Evolutionary conservation across 495 filamentous ascomycete genomes (phyloP).

Genomic region (Annulohypoxylon stygium): DNA sequence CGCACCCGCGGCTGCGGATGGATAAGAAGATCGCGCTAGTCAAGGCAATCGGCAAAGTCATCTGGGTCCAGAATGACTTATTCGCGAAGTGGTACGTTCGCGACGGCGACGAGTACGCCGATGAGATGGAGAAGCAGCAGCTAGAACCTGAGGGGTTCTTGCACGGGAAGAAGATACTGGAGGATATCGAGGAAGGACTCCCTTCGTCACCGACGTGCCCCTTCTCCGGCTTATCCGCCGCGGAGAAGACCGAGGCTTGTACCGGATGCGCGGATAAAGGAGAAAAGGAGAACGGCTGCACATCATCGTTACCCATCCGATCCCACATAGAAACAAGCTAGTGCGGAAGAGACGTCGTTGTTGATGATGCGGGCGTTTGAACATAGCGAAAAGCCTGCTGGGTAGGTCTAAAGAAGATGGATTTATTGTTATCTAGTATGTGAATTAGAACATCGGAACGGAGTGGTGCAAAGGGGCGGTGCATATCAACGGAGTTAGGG

Average conservation of each 20-base stretch:
- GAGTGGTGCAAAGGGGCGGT: not conserved
- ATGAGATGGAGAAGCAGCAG: slow-evolving; percentile 68
- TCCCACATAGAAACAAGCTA: slow-evolving; percentile 34
- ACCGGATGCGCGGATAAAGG: slow-evolving; percentile 34
- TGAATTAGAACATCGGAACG: not conserved
- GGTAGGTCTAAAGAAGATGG: not conserved
- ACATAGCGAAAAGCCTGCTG: not conserved
- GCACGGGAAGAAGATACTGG: slow-evolving; percentile 59
- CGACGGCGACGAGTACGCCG: slow-evolving; percentile 77
- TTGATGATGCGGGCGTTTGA: not conserved
- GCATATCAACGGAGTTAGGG: not conserved
- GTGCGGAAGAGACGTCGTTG: not conserved
- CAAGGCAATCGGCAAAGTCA: slow-evolving; percentile 70
- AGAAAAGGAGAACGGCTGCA: slow-evolving; percentile 34
- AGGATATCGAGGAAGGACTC: slow-evolving; percentile 48
- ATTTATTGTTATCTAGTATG: not conserved
- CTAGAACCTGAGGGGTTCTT: slow-evolving; percentile 73
- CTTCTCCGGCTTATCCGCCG: slow-evolving; percentile 41
- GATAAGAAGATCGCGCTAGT: slow-evolving; percentile 75
- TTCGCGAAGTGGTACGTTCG: slow-evolving; percentile 81
- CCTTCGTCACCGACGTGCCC: slow-evolving; percentile 40
- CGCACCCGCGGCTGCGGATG: slow-evolving; percentile 72
- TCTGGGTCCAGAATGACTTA: slow-evolving; percentile 84
- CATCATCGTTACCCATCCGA: slow-evolving; percentile 31
- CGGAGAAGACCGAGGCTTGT: slow-evolving; percentile 34